phyloP scores from a whole-genome alignment of 2,329 filamentous ascomycete genomes.

The Neodidymelliopsis sp. region DNA sequence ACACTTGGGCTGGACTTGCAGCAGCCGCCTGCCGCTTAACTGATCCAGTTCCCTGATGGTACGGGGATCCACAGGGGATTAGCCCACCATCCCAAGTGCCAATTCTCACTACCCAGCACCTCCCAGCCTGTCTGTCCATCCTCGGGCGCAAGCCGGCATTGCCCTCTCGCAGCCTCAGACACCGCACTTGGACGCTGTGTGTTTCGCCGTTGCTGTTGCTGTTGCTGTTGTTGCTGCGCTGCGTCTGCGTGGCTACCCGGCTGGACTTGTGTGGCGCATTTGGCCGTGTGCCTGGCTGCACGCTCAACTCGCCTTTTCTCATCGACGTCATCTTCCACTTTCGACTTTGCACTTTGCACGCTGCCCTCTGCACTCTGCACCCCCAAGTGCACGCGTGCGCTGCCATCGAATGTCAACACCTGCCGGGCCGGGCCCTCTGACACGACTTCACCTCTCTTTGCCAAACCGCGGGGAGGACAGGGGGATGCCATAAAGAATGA shows the following conservation, averaged over 20 bases:
- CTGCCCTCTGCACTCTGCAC: too few species aligned
- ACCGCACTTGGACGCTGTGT: too few species aligned
- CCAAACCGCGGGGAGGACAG: conserved; percentile 14
- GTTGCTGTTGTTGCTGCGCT: conserved; percentile 1
- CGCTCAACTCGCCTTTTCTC: neutral
- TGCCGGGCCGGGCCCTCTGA: conserved; percentile 11
- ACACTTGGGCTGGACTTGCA: too few species aligned
- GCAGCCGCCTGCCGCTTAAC: conserved; percentile 10
- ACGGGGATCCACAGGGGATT: conserved; percentile 13
- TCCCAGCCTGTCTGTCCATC: conserved; percentile 8
- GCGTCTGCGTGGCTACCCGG: conserved; percentile 7
- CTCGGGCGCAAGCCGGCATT: conserved; percentile 15
- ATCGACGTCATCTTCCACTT: conserved; percentile 18
- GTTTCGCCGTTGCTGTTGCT: neutral
- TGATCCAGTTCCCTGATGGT: conserved; percentile 8
- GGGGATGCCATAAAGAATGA: conserved; percentile 22
- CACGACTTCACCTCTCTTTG: conserved; percentile 10
- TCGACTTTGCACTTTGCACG: too few species aligned
- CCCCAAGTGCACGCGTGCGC: too few species aligned
- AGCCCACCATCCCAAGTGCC: conserved; percentile 15
- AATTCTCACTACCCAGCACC: conserved; percentile 14
- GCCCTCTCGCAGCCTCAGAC: conserved; percentile 8
- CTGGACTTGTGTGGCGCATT: conserved; percentile 1
- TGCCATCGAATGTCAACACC: conserved; percentile 14
- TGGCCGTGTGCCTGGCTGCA: conserved; percentile 3